These are phyloP conservation scores for Aspergillus puulaauensis DNA, from an alignment of 2,329 filamentous ascomycete genomes.

Conservation along the genomic window DNA sequence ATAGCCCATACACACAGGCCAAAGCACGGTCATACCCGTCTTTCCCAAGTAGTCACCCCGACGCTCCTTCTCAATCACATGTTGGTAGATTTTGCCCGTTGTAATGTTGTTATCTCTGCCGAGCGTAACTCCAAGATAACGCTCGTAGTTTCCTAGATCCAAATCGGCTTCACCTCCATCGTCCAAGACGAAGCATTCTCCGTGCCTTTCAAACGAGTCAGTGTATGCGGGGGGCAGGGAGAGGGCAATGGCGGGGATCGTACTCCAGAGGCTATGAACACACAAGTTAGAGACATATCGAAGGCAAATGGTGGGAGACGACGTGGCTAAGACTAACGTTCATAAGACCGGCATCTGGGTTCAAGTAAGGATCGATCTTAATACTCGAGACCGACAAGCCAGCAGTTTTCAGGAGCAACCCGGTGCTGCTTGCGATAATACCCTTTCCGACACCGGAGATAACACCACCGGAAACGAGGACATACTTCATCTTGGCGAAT, in stretches of 20 bases:
- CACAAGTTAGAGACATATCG: not conserved
- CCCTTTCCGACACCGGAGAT: constrained; percentile 58
- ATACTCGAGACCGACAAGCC: constrained; percentile 31
- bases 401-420: constrained; percentile 30
- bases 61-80: constrained; percentile 76
- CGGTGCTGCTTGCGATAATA: constrained; percentile 60
- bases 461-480: constrained; percentile 72
- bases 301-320: constrained; percentile 13
- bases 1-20: not conserved
- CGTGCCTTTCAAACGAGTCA: constrained; percentile 16
- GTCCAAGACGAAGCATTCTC: constrained; percentile 12
- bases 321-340: constrained; percentile 50
- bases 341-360: constrained; percentile 74
- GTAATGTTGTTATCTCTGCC: constrained; percentile 93
- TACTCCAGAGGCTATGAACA: constrained; percentile 15
- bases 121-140: constrained; percentile 79
- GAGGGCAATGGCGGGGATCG: constrained; percentile 4
- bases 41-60: constrained; percentile 79
- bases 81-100: constrained; percentile 91
- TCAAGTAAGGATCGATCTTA: constrained; percentile 66
- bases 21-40: constrained; percentile 44
- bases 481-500: constrained; percentile 69
- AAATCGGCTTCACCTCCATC: constrained; percentile 71
- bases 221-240: not conserved
- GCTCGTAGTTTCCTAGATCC: constrained; percentile 74